Conservation (phyloP, 2,329 filamentous ascomycete species). For the Ilyonectria mors-panacis region DNA sequence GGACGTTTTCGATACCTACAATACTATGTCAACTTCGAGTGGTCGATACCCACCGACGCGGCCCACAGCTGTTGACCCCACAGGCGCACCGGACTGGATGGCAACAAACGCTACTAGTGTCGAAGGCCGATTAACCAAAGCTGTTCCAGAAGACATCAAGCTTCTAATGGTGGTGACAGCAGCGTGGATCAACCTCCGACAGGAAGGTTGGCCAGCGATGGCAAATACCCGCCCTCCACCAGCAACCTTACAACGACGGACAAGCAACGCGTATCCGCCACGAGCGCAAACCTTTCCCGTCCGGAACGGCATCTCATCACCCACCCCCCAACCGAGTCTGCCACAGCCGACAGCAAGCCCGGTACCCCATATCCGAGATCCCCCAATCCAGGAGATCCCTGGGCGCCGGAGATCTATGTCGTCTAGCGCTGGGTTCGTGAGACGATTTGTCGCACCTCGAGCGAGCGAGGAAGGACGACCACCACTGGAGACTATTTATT, state of each 20-base stretch:
- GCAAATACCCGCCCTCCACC: constrained; percentile 50
- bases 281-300: constrained; percentile 41
- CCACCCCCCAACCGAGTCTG: constrained; percentile 29
- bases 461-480: constrained; percentile 46
- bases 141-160: constrained; percentile 53
- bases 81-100: constrained; percentile 39
- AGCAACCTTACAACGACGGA: constrained; percentile 45
- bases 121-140: constrained; percentile 50
- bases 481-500: constrained; percentile 37
- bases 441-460: constrained; percentile 43
- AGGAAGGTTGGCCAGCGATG: constrained; percentile 54
- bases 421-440: constrained; percentile 44
- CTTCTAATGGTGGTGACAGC: constrained; percentile 57
- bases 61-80: constrained; percentile 47
- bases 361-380: constrained; percentile 35
- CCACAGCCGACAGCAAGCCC: constrained; percentile 40
- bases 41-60: constrained; percentile 64
- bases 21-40: constrained; percentile 66
- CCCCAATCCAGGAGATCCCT: constrained; percentile 36
- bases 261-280: constrained; percentile 37
- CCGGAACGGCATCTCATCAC: constrained; percentile 36
- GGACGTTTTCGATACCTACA: constrained; percentile 79
- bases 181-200: constrained; percentile 56
- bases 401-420: constrained; percentile 45
- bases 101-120: constrained; percentile 37